Base-by-base conservation (phyloP, 495 filamentous ascomycete species). In the Amphirosellinia nigrospora region DNA sequence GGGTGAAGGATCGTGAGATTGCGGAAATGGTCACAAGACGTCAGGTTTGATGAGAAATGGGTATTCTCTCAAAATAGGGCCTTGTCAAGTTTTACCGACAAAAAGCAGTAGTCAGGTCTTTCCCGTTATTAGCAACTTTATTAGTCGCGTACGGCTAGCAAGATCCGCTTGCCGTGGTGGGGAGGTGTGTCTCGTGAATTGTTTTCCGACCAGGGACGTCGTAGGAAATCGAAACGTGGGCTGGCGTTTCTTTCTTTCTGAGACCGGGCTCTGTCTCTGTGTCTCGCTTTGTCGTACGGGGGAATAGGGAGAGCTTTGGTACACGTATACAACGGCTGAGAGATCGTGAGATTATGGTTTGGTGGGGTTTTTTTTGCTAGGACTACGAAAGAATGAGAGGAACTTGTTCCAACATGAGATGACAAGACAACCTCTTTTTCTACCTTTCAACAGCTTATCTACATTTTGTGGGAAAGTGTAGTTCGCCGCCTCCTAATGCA, bases 161-260 rank as follows among this genome's bases (percentile, higher is more conserved):
- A 70, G 68, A 64, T 70, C 68, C 68, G 68, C 68, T 70, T 70
- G 60, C 68, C 68, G 68, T 56, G 60, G 60, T 64, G 59, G 68
- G 60, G 68, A 48, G 60, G 21, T 7, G 60, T 53, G 52, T 53
- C 68, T 70, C 68, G 68, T 70, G 68, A 46, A 70, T 64, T 21
- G 48, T 56, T 70, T 62, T 63, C 45, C 41, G 68, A 70, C 60
- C 68, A 70, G 58, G 68, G 67, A 63, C 58, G 30, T 32, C 65
- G 58, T 67, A 23, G 45, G 50, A 43, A 66, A 66, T 28, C 66
- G 55, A 61, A 68, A 59, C 52, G 53, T 60, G 66, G 36, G 53
- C 50, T 36, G 32, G 26, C 21, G 26, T 23, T 45, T 52, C 52
- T 23, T 45, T 52, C 52, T 59, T 13, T 59, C 30, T 55, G 7